These are phyloP conservation scores for Botrytis cinerea DNA, from an alignment of 2,329 filamentous ascomycete genomes.

Conservation along the genomic window DNA sequence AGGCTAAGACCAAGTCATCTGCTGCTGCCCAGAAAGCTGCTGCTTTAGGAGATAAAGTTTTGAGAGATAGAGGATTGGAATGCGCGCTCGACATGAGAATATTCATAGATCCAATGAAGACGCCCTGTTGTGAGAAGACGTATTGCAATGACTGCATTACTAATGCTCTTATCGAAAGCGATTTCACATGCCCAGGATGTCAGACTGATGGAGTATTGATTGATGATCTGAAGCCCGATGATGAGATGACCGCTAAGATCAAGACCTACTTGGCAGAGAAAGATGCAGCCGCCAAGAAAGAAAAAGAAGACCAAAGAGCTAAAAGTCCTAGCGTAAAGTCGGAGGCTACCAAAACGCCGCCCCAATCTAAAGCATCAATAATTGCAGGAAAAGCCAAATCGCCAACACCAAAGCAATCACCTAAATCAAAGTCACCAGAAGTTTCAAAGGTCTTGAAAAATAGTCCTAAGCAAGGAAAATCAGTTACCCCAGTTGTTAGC, in stretches of 20 bases:
- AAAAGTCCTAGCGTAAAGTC: constrained; percentile 49
- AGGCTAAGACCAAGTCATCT: constrained; percentile 87
- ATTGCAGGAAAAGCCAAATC: constrained; percentile 30
- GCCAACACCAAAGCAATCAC: constrained; percentile 42
- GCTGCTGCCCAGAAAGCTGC: constrained; percentile 79
- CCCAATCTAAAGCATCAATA: constrained; percentile 38
- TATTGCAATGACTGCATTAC: constrained; percentile 99
- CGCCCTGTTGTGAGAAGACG: constrained; percentile 95
- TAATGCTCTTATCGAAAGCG: constrained; percentile 96
- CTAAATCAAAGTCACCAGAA: constrained; percentile 15
- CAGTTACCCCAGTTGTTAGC: neutral
- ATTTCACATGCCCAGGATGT: constrained; percentile 93
- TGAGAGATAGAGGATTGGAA: constrained; percentile 84
- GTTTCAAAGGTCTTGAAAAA: constrained; percentile 26
- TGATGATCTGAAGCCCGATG: constrained; percentile 84
- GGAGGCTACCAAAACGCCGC: constrained; percentile 33
- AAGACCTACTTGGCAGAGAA: constrained; percentile 68
- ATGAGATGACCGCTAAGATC: constrained; percentile 75
- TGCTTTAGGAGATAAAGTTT: constrained; percentile 77
- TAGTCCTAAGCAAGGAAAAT: constrained; percentile 33
- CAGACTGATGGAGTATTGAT: constrained; percentile 87
- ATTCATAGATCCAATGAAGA: constrained; percentile 99
- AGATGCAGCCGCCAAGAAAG: constrained; percentile 46
- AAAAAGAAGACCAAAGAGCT: constrained; percentile 46
- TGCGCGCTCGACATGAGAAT: constrained; percentile 97